Evolutionary conservation across 164 flowering plant genomes (phyloP), one percentile per base, ranked within the genome.

Genomic region (Litsea cubeba): DNA sequence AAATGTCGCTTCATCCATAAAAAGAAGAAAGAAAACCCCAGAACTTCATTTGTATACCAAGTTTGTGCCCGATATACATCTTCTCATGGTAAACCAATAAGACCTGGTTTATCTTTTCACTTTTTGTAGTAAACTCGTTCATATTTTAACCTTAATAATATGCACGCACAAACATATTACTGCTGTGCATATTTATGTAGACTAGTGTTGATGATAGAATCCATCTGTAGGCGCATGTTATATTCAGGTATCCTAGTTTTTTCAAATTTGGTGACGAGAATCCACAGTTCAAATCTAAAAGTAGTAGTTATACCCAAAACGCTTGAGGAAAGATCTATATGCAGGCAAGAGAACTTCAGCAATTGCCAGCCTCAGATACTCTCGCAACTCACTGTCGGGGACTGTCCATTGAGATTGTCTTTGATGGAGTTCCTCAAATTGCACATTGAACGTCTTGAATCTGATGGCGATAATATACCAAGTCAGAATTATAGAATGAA

Each of bases 351-450:
- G 83, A 66, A 95, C 95, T 84, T 95, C 98, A 12, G 99, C 99
- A 62, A 95, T 95, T 46, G 99, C 93, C 50, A 95, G 91, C 84
- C 96, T 90, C 64, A 95, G 73, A 28, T 97, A 93, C 74, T 95
- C 99, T 12, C 98, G 87, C 77, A 95, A 79, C 82, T 95, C 99
- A 23, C 88, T 87, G 77, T 95, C 99, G 23, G 99, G 97, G 68
- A 95, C 97, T 17, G 99, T 89, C 99, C 99, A 95, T 75, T 95
- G 99, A 77, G 91, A 88, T 81, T 95, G 99, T 80, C 93, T 88
- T 70, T 86, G 95, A 85, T 95, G 97, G 81, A 95, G 89, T 84
- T 95, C 99, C 79, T 95, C 98, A 84, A 95, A 93, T 79, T 86
- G 91, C 49, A 82, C 22, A 73, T 93, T 95, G 76, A 95, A 95